These are phyloP conservation scores for Trypanosoma vivax DNA, from an alignment of 208 protist genomes.

Conservation along the genomic window DNA sequence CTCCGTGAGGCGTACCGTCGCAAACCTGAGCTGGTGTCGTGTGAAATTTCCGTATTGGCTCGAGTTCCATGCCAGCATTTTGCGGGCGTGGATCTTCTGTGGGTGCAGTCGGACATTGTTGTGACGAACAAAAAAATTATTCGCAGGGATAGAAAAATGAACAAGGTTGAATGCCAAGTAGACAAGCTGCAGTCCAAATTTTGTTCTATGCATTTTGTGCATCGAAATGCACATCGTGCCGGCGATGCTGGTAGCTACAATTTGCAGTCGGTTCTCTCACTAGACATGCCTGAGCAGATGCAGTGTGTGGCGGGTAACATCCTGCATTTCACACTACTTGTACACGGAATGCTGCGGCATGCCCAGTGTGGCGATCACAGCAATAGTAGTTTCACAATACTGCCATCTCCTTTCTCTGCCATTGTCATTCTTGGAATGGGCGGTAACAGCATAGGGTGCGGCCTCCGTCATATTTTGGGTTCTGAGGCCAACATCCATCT, in stretches of 20 bases:
- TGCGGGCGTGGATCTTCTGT: constrained; percentile 58
- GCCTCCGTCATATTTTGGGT: constrained; percentile 49
- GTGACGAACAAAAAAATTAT: constrained; percentile 5
- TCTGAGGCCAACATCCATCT: constrained; percentile 34
- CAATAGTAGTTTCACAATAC: neutral
- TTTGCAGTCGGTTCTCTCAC: constrained; percentile 60
- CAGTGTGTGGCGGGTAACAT: constrained; percentile 74
- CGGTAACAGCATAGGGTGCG: constrained; percentile 72
- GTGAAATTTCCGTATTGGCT: constrained; percentile 23
- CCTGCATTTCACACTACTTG: constrained; percentile 56
- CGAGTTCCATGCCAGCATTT: constrained; percentile 47
- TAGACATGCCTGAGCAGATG: constrained; percentile 38
- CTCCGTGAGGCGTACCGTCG: constrained; percentile 17
- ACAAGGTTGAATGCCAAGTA: neutral
- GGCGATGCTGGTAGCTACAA: constrained; percentile 48
- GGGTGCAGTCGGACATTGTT: constrained; percentile 39
- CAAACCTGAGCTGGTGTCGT: constrained; percentile 25
- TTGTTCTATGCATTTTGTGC: constrained; percentile 74
- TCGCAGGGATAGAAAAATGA: neutral
- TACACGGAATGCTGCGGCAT: constrained; percentile 27
- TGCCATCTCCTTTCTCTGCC: constrained; percentile 22
- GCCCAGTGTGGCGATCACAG: constrained; percentile 6
- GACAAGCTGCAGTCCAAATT: constrained; percentile 20
- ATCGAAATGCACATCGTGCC: constrained; percentile 35
- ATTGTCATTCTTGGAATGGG: constrained; percentile 73